Base-by-base conservation (phyloP, 1,284 basidiomycete species). In the Tilletia walkeri region DNA sequence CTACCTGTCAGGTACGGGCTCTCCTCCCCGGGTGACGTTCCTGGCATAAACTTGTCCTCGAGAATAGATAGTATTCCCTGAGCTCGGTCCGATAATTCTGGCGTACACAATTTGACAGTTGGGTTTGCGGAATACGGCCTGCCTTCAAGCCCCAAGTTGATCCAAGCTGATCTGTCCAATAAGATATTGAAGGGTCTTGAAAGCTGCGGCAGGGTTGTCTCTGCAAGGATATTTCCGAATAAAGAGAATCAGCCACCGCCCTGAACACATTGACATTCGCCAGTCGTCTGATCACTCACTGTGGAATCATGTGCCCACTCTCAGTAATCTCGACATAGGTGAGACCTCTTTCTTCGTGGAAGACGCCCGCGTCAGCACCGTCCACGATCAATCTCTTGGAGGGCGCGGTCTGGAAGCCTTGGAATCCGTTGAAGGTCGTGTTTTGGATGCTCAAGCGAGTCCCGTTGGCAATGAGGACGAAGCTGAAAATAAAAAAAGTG, bases 381-480 rank as follows among this genome's bases (percentile, higher is more conserved):
- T 72, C 41, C 36, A 77, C 70, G 18, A 67, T 72, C 39, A 77
- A 68, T 36, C 63, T 69, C 3, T 71, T 68, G 12, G 65, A 75
- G n/a, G 76, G 74, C 12, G 69, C 70, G 2, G 66, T 65, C 50
- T 78, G 75, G 75, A 84, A 82, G 36, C 82, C 82, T 36, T 68
- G 38, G 5, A 76, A 75, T 7, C 74, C 71, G 30, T 50, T 30
- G 80, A 80, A 84, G 18, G 82, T 82, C 76, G 79, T 77, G 73
- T 83, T 83, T 56, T 82, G 80, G 63, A 82, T 79, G 10, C 70
- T 71, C 5, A 82, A 76, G 1, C 74, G 65, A 0, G 72, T 73
- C 10, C 80, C 80, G 63, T 81, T 79, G 24, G 76, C 69, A 16
- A 81, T 69, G 12, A 81, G 73, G 5, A 81, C 67, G 69, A 72